Conservation (phyloP, 2,329 filamentous ascomycete genomes). For the Cadophora luteo-olivacea region DNA sequence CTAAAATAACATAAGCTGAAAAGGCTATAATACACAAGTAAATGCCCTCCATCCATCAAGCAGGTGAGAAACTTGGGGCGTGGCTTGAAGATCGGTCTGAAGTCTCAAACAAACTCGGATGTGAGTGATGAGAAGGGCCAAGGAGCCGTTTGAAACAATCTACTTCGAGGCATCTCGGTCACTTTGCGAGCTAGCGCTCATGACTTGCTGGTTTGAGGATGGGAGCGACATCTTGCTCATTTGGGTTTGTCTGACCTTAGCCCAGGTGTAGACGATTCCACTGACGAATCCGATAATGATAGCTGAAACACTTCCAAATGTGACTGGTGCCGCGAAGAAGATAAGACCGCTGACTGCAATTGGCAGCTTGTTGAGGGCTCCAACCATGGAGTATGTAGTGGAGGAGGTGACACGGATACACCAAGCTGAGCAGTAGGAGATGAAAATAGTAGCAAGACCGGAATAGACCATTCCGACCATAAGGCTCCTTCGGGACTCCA, state of each 20-base stretch:
- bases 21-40: conserved; percentile 37
- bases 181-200: conserved; percentile 92
- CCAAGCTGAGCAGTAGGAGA: conserved; percentile 99
- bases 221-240: conserved; percentile 71
- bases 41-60: conserved; percentile 24
- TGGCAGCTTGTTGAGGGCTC: conserved; percentile 96
- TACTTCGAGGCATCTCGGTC: conserved; percentile 78
- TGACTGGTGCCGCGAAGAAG: conserved; percentile 95
- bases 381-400: conserved; percentile 98
- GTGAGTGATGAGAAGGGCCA: conserved; percentile 13
- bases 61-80: neutral
- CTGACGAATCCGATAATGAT: conserved; percentile 91
- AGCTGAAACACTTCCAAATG: conserved; percentile 88
- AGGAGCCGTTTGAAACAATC: conserved; percentile 1
- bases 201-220: conserved; percentile 66
- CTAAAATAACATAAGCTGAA: conserved; percentile 31
- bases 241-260: conserved; percentile 81
- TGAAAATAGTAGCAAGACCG: conserved; percentile 91
- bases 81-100: neutral
- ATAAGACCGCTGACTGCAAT: conserved; percentile 90
- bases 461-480: conserved; percentile 93
- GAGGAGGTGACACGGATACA: conserved; percentile 97
- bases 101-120: neutral
- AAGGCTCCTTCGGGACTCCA: conserved; percentile 78
- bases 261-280: conserved; percentile 87